These are phyloP conservation scores for Globisporangium perplexum DNA, from an alignment of 352 stramenopile species.

Conservation along the genomic window DNA sequence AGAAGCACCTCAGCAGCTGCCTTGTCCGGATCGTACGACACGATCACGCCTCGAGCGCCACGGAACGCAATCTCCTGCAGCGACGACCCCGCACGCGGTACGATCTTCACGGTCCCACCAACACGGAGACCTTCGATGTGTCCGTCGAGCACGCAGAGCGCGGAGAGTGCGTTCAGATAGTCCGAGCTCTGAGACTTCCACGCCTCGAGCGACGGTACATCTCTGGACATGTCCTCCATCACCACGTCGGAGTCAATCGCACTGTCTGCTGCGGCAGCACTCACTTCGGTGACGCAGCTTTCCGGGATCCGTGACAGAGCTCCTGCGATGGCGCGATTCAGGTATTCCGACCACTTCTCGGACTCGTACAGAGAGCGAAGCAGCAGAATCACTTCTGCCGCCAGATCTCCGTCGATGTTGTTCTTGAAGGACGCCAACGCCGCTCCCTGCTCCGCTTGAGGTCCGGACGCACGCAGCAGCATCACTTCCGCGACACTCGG, in stretches of 20 bases:
- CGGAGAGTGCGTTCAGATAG: conserved; percentile 66
- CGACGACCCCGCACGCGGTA: conserved; percentile 60
- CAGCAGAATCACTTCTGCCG: conserved; percentile 73
- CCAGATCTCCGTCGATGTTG: conserved; percentile 38
- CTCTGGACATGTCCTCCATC: conserved; percentile 75
- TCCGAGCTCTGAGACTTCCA: conserved; percentile 45
- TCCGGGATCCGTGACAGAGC: conserved; percentile 46
- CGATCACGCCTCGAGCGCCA: conserved; percentile 63
- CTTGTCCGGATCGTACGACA: conserved; percentile 80
- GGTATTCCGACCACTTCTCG: conserved; percentile 56
- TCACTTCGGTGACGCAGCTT: conserved; percentile 30
- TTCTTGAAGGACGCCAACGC: conserved; percentile 15
- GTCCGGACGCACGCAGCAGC: conserved; percentile 24
- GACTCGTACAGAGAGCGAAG: conserved; percentile 79
- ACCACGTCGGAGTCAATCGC: conserved; percentile 67
- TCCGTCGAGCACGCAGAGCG: conserved; percentile 75
- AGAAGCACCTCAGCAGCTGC: conserved; percentile 76
- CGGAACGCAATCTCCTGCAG: conserved; percentile 75
- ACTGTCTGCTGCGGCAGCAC: conserved; percentile 7
- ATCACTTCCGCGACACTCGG: conserved; percentile 63
- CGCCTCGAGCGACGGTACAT: conserved; percentile 40
- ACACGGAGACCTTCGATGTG: conserved; percentile 81
- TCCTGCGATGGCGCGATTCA: conserved; percentile 56
- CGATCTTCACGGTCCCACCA: conserved; percentile 78
- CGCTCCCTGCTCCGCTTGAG: background rate